Conservation (phyloP, 2,329 filamentous ascomycete species). For the Iodosphaeria phyllophila region DNA sequence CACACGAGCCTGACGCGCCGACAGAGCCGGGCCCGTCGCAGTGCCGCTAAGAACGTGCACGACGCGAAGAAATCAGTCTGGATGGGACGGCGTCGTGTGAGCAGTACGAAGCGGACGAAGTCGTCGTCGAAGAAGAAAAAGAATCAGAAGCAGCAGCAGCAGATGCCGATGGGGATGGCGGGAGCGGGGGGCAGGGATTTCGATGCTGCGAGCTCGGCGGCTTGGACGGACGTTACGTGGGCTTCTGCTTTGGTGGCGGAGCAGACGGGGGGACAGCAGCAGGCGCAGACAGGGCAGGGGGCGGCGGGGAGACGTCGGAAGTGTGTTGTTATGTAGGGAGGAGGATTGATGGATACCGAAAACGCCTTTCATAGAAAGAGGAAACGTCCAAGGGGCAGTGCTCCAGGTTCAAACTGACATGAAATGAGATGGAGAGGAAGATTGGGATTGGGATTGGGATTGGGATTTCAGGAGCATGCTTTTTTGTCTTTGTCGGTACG, state of each 20-base stretch:
- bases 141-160: too few species aligned
- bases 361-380: neutral
- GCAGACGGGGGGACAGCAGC: too few species aligned
- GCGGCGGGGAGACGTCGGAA: slow-evolving; percentile 20
- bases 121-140: slow-evolving; percentile 18
- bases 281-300: slow-evolving; percentile 12
- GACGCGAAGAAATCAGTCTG: slow-evolving; percentile 41
- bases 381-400: too few species aligned
- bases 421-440: too few species aligned
- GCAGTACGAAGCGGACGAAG: slow-evolving; percentile 19
- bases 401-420: too few species aligned
- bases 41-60: slow-evolving; percentile 41
- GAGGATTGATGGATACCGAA: too few species aligned
- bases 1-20: slow-evolving; percentile 25
- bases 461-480: too few species aligned
- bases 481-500: too few species aligned
- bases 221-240: slow-evolving; percentile 33
- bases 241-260: slow-evolving; percentile 5
- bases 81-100: slow-evolving; percentile 23
- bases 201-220: slow-evolving; percentile 24
- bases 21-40: slow-evolving; percentile 36
- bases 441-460: too few species aligned
- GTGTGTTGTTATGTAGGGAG: slow-evolving; percentile 32
- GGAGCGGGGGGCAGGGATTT: slow-evolving; percentile 8
- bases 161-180: too few species aligned